Evolutionary conservation across 352 stramenopile species (phyloP).

Genomic region (Phytophthora quininea): DNA sequence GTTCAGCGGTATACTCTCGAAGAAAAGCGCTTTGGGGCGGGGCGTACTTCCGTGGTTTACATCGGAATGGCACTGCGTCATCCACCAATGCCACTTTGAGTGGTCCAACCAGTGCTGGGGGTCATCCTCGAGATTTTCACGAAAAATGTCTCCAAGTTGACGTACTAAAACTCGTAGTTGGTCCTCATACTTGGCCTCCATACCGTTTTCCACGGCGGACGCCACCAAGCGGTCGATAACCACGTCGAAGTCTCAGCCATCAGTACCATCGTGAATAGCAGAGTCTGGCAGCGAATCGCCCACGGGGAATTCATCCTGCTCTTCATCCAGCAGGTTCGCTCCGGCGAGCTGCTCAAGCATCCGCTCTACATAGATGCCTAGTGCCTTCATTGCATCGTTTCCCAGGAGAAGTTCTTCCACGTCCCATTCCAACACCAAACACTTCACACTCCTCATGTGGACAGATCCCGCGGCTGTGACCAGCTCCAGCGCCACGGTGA

Average conservation of each 20-base stretch:
- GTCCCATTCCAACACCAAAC: not conserved
- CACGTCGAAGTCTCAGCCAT: not conserved
- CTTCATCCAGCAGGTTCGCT: not conserved
- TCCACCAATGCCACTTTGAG: slow-evolving; percentile 6
- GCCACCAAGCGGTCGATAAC: slow-evolving; percentile 6
- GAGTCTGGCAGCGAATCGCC: not conserved
- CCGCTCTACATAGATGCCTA: not conserved
- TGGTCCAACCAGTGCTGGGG: slow-evolving; percentile 4
- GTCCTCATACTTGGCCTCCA: not conserved
- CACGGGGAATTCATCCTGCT: not conserved
- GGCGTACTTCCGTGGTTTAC: slow-evolving; percentile 14
- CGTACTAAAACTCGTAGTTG: not conserved
- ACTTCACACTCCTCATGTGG: not conserved
- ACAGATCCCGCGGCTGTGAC: not conserved
- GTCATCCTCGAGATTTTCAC: slow-evolving; percentile 9
- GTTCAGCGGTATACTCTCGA: slow-evolving; percentile 5
- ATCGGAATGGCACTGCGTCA: not conserved
- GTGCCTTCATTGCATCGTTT: not conserved
- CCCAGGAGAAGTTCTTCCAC: not conserved
- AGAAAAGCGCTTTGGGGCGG: slow-evolving; percentile 10
- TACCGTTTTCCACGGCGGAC: not conserved
- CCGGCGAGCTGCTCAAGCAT: not conserved
- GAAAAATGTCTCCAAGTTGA: slow-evolving; percentile 10
- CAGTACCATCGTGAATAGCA: not conserved
- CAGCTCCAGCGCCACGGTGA: not conserved